A percentile compares a stretch with the other conserved stretches of the same genome.
Conservation (phyloP, 2,329 filamentous ascomycete species). For the Fusarium sp. region DNA sequence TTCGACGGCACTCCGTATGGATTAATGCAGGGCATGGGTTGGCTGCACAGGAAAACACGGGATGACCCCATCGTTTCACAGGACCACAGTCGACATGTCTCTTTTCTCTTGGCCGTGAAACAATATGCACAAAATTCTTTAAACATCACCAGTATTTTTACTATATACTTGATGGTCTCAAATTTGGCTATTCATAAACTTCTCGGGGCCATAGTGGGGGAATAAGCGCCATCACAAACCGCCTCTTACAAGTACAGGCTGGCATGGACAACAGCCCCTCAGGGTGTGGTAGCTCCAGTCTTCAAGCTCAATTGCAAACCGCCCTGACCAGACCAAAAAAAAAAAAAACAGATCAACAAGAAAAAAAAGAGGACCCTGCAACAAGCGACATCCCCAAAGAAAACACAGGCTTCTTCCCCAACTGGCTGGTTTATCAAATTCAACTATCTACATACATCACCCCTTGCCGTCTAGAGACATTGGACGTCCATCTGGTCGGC, state of each 20-base stretch:
- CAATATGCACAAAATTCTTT: conserved; percentile 11
- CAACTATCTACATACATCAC: conserved; percentile 15
- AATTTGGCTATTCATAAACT: conserved; percentile 22
- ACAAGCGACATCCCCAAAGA: conserved; percentile 43
- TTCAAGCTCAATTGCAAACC: conserved; percentile 36
- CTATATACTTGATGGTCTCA: neutral
- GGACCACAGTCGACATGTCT: neutral
- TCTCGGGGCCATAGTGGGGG: conserved; percentile 30
- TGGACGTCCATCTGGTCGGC: neutral
- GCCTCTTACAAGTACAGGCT: conserved; percentile 22
- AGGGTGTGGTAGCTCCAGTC: conserved; percentile 20
- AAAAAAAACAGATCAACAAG: conserved; percentile 42
- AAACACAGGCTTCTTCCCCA: conserved; percentile 37
- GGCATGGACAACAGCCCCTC: conserved; percentile 13
- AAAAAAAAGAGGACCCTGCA: conserved; percentile 40
- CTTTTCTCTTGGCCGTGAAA: conserved; percentile 20
- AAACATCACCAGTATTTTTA: neutral
- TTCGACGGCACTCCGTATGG: conserved; percentile 8
- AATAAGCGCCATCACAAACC: conserved; percentile 11
- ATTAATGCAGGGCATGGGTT: conserved; percentile 10
- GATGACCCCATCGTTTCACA: conserved; percentile 20
- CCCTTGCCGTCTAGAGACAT: conserved; percentile 6
- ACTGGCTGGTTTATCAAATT: conserved; percentile 33
- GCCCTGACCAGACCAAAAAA: neutral
- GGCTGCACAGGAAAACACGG: neutral